Conservation (phyloP, 176 grass and related monocot genomes). For the Calamus simplicifolius region DNA sequence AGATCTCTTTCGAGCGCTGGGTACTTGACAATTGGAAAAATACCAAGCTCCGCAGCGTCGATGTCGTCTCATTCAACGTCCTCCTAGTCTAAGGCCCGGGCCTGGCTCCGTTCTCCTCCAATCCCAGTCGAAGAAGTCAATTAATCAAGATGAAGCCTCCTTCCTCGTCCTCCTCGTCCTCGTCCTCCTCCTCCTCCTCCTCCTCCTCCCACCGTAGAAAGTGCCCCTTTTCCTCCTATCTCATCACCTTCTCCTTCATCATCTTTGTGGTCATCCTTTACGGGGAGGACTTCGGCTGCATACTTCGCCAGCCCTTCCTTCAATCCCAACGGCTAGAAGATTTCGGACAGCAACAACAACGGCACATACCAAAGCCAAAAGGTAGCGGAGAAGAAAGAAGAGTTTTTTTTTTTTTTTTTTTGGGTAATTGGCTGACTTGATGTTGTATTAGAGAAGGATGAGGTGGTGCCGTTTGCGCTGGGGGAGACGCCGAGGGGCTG, state of each 20-base stretch:
- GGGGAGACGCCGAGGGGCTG: conserved; percentile 28
- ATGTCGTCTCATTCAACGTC: no score
- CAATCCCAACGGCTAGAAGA: not conserved
- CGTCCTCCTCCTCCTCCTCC: no score
- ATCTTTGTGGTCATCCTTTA: conserved; percentile 70
- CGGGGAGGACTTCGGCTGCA: conserved; percentile 71
- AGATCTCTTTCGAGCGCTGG: no score
- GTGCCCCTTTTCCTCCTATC: conserved; percentile 46
- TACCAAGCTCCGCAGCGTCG: no score
- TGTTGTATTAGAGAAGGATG: conserved; percentile 22
- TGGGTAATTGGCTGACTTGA: not conserved
- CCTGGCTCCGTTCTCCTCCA: no score
- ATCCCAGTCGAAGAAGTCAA: no score
- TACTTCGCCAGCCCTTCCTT: conserved; percentile 48
- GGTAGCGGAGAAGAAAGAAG: no score
- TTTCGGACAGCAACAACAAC: not conserved
- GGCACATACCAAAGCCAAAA: no score
- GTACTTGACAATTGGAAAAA: no score
- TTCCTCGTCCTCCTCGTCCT: no score
- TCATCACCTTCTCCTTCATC: conserved; percentile 63
- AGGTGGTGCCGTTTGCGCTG: conserved; percentile 14
- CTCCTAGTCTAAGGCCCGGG: no score
- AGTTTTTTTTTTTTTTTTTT: not conserved
- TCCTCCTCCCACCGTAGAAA: conserved; percentile 2
- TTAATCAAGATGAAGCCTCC: no score